These are phyloP conservation scores for Geranium brycei DNA, from an alignment of 345 rosid species.

Conservation along the genomic window DNA sequence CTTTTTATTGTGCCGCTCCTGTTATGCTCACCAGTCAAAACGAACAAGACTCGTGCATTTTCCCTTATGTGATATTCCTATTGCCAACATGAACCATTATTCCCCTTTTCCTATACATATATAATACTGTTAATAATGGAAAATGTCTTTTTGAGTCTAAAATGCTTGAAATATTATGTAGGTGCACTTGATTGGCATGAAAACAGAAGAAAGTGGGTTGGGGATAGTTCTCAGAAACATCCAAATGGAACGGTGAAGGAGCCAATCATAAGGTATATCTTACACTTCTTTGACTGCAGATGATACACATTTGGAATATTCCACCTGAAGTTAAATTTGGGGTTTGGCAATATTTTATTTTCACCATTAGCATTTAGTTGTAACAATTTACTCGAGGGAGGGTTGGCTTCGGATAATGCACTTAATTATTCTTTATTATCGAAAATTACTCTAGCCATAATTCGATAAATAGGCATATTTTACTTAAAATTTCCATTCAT, in stretches of 20 bases:
- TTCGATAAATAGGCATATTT: not conserved
- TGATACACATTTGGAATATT: not conserved
- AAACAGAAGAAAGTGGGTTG: conserved; percentile 61
- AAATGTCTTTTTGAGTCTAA: conserved; percentile 10
- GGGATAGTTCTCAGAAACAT: conserved; percentile 38
- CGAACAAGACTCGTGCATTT: not conserved
- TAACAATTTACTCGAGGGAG: not conserved
- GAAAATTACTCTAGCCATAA: no score
- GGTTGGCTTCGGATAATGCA: no score
- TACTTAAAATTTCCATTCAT: not conserved
- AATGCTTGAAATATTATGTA: conserved; percentile 17
- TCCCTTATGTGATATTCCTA: not conserved
- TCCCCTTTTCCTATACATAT: not conserved
- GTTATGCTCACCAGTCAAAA: not conserved
- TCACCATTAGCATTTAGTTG: not conserved
- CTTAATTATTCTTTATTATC: no score
- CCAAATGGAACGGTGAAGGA: conserved; percentile 35
- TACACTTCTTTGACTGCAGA: not conserved
- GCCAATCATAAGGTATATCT: conserved; percentile 58
- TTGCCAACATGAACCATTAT: not conserved
- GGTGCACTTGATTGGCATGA: conserved; percentile 71
- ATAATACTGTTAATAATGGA: not conserved
- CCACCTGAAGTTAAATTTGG: not conserved
- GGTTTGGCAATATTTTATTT: not conserved
- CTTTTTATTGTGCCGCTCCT: not conserved